Conservation (phyloP, 2,329 filamentous ascomycete species). For the Colletotrichum costaricense region DNA sequence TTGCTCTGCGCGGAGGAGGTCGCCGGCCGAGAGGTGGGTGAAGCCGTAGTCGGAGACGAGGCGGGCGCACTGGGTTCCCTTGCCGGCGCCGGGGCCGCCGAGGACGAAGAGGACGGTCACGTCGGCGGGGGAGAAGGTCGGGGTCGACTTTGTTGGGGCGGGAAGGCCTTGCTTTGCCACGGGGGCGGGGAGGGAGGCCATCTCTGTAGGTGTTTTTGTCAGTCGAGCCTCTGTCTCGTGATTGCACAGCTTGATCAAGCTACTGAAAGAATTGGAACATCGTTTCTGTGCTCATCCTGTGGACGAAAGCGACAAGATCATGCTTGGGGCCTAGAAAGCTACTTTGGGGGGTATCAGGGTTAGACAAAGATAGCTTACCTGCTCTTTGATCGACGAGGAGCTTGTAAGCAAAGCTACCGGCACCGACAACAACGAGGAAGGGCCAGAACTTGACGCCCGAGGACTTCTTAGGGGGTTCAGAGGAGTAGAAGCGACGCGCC, state of each 20-base stretch:
- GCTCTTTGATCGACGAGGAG: conserved; percentile 61
- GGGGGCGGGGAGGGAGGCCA: conserved; percentile 51
- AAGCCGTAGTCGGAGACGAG: conserved; percentile 91
- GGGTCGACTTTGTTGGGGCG: conserved; percentile 65
- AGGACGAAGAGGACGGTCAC: conserved; percentile 98
- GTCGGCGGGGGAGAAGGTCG: conserved; percentile 79
- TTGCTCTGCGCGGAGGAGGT: conserved; percentile 94
- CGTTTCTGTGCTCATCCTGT: background rate
- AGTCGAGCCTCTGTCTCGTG: background rate
- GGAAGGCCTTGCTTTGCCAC: conserved; percentile 55
- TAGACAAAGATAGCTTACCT: conserved; percentile 49
- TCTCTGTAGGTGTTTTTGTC: conserved; percentile 44
- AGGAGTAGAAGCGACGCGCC: conserved; percentile 53
- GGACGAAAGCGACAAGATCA: too few species aligned
- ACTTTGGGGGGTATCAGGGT: background rate
- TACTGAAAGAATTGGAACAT: background rate
- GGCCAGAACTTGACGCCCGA: conserved; percentile 67
- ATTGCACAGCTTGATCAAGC: too few species aligned
- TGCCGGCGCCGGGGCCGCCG: conserved; percentile 93
- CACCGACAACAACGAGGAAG: conserved; percentile 61
- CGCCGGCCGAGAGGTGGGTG: conserved; percentile 92
- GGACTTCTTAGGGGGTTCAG: conserved; percentile 47
- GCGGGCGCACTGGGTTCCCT: conserved; percentile 93
- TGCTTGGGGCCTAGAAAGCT: background rate
- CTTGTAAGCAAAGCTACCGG: conserved; percentile 61